Evolutionary conservation across 306 rosid genomes (phyloP).

Genomic region (Vachellia pachyceras): DNA sequence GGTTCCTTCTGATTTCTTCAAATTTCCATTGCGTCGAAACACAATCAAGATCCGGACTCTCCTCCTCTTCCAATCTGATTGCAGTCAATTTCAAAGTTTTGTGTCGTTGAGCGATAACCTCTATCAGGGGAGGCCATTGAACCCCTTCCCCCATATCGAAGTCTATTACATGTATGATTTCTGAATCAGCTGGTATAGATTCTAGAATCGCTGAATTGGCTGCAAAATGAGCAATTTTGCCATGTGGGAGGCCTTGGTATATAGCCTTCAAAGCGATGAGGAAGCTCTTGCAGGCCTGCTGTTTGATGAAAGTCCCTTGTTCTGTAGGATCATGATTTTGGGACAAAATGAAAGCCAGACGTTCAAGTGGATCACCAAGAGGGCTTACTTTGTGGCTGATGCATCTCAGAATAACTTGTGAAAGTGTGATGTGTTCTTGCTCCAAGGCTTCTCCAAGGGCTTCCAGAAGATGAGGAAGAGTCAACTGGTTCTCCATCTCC

Average conservation of each 20-base stretch:
- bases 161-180: conserved; percentile 56
- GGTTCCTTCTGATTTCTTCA: conserved; percentile 50
- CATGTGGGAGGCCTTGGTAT: conserved; percentile 56
- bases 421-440: conserved; percentile 47
- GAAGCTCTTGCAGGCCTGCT: conserved; percentile 55
- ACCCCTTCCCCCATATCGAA: conserved; percentile 57
- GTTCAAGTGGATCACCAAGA: conserved; percentile 55
- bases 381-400: conserved; percentile 57
- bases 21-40: conserved; percentile 42
- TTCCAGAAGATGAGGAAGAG: conserved; percentile 54
- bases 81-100: conserved; percentile 59
- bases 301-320: conserved; percentile 49
- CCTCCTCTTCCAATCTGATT: conserved; percentile 48
- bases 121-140: conserved; percentile 58
- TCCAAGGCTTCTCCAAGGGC: conserved; percentile 60
- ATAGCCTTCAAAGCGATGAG: conserved; percentile 43
- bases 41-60: conserved; percentile 30
- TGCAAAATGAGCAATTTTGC: conserved; percentile 56
- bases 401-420: conserved; percentile 48
- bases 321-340: conserved; percentile 31
- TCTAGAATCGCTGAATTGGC: conserved; percentile 63
- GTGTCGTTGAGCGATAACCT: conserved; percentile 41
- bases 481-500: conserved; percentile 53
- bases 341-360: conserved; percentile 55
- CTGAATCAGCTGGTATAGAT: conserved; percentile 55